Percentiles rank a stretch among this genome's conserved stretches.
Evolutionary conservation across 441 rosid genomes (phyloP).

Genomic region (Erodium texanum): DNA sequence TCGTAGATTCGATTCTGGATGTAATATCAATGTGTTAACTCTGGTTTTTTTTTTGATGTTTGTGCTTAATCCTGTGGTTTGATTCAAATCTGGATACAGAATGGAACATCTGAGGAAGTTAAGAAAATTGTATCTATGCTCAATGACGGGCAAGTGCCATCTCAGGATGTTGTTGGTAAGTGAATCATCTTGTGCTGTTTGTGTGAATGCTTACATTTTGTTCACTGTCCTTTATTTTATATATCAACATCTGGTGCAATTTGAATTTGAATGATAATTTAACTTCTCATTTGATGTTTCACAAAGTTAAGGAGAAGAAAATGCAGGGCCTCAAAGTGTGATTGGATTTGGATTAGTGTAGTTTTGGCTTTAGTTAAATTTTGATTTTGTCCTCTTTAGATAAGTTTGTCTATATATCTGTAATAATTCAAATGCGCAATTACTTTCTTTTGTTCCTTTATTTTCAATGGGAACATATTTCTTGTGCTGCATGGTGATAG

Average conservation of each 20-base stretch:
- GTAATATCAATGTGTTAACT: background rate
- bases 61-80: constrained; percentile 7
- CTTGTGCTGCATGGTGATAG: background rate
- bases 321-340: background rate
- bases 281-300: background rate
- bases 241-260: background rate
- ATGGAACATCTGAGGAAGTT: constrained; percentile 58
- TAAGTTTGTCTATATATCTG: background rate
- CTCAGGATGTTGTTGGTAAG: constrained; percentile 54
- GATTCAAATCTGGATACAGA: constrained; percentile 30
- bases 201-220: background rate
- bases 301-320: background rate
- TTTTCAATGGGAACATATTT: background rate
- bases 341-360: background rate
- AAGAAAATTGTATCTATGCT: constrained; percentile 57
- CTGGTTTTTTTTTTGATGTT: background rate
- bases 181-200: background rate
- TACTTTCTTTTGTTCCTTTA: background rate
- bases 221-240: background rate
- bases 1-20: background rate
- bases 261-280: background rate
- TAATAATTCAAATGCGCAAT: too few relatives aligned
- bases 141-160: constrained; percentile 50
- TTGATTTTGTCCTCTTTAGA: background rate
- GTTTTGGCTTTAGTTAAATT: too few relatives aligned